Percentiles rank a stretch among this genome's conserved stretches.
phyloP scores from a whole-genome alignment of 2,329 filamentous ascomycete genomes.

The Rosellinia necatrix region DNA sequence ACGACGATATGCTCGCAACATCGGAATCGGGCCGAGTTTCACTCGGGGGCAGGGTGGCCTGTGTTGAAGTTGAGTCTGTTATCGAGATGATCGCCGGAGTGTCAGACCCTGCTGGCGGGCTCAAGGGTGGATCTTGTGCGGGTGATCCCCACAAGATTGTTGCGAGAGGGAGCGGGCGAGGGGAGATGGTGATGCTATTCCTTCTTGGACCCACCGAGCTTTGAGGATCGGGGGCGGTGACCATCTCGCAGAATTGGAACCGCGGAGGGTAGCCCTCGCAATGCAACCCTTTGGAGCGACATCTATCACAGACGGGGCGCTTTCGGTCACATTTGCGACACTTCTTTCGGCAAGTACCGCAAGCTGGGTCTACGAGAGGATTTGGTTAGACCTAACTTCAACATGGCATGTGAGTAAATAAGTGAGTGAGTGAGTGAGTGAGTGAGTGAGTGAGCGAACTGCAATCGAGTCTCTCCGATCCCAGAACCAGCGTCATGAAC shows the following conservation, averaged over 20 bases:
- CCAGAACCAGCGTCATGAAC: neutral
- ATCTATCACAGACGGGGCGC: slow-evolving; percentile 1
- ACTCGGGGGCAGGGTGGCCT: neutral
- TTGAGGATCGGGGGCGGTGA: neutral
- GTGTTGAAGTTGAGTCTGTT: neutral
- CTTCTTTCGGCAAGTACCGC: slow-evolving; percentile 5
- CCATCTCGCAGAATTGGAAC: slow-evolving; percentile 5
- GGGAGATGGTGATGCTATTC: neutral
- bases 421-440: too few species aligned
- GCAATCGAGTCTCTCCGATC: too few species aligned
- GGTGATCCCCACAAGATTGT: too few species aligned
- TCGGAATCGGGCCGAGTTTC: neutral
- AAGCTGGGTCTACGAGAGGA: neutral
- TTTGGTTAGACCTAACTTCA: neutral
- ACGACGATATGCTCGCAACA: neutral
- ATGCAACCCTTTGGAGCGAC: neutral
- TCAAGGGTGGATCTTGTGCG: neutral
- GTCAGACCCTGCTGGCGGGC: neutral
- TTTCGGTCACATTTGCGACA: slow-evolving; percentile 8
- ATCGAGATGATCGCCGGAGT: neutral
- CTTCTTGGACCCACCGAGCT: neutral
- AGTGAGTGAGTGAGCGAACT: too few species aligned
- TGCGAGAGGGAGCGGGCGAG: neutral
- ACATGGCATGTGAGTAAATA: neutral
- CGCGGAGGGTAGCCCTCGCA: slow-evolving; percentile 4